phyloP scores from a whole-genome alignment of 2,329 filamentous ascomycete genomes.

The Raffaelea arxii region DNA sequence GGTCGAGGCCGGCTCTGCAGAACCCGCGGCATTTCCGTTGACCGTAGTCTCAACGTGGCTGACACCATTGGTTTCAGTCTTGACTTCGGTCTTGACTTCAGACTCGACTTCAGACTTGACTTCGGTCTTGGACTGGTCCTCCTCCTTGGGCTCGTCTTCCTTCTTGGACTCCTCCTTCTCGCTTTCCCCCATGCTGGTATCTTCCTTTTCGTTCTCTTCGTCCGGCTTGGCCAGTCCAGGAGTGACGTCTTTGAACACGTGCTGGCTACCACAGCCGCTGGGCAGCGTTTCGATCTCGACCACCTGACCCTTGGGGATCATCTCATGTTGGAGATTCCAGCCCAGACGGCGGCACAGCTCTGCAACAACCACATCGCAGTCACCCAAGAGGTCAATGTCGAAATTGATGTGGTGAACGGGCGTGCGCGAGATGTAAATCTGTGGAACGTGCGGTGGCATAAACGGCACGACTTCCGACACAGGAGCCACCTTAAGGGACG shows the following conservation, averaged over 20 bases:
- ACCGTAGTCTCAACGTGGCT: too few relatives aligned
- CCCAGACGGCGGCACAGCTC: slow-evolving; percentile 75
- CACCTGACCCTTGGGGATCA: slow-evolving; percentile 61
- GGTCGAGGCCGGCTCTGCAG: too few relatives aligned
- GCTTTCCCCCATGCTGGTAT: not conserved
- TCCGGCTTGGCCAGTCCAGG: slow-evolving; percentile 1
- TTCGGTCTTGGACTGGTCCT: not conserved
- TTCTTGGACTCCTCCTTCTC: not conserved
- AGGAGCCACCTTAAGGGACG: slow-evolving; percentile 88
- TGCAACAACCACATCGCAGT: slow-evolving; percentile 82
- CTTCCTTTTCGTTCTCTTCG: not conserved
- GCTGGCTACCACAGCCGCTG: slow-evolving; percentile 30
- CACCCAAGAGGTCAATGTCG: slow-evolving; percentile 90
- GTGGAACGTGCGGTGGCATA: slow-evolving; percentile 68
- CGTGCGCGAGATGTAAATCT: slow-evolving; percentile 82
- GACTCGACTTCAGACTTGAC: not conserved
- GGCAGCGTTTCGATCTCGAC: slow-evolving; percentile 45
- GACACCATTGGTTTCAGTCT: too few relatives aligned
- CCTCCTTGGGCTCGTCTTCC: not conserved
- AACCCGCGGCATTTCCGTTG: too few relatives aligned
- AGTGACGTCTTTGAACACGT: slow-evolving; percentile 26
- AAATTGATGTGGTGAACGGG: slow-evolving; percentile 86
- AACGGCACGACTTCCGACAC: slow-evolving; percentile 85
- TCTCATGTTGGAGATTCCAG: slow-evolving; percentile 74
- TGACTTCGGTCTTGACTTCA: too few relatives aligned